phyloP scores from a whole-genome alignment of 129 eudicot species.

The Tanacetum coccineum region DNA sequence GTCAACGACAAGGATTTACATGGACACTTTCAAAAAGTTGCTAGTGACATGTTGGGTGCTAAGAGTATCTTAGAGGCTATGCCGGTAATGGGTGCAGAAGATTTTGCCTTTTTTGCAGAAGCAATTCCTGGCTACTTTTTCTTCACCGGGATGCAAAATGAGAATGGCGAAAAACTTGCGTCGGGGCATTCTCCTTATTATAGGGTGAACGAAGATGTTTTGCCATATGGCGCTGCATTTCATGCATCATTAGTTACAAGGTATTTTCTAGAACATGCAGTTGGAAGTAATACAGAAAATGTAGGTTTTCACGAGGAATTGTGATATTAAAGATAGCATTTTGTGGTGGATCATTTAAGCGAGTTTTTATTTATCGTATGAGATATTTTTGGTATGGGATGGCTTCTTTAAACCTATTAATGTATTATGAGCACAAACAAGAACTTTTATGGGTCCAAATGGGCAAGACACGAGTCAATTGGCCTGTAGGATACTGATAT shows the following conservation, averaged over 20 bases:
- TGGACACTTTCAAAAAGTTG: conserved; percentile 35
- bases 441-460: too few relatives aligned
- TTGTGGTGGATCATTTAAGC: too few relatives aligned
- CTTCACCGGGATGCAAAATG: conserved; percentile 44
- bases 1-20: conserved; percentile 36
- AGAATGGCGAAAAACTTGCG: conserved; percentile 30
- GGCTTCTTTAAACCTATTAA: too few relatives aligned
- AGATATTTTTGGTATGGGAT: too few relatives aligned
- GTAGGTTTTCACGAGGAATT: too few relatives aligned
- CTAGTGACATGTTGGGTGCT: conserved; percentile 42
- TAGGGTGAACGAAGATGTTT: conserved; percentile 46
- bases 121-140: conserved; percentile 51
- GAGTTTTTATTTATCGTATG: too few relatives aligned
- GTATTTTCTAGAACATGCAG: conserved; percentile 35
- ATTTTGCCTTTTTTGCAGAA: conserved; percentile 51
- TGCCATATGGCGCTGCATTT: conserved; percentile 61
- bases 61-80: conserved; percentile 30
- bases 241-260: conserved; percentile 56
- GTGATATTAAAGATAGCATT: too few relatives aligned
- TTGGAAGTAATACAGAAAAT: too few relatives aligned
- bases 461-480: too few relatives aligned
- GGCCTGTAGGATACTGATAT: too few relatives aligned
- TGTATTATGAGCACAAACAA: too few relatives aligned
- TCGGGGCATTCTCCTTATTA: conserved; percentile 45
- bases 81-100: conserved; percentile 58